Conservation (phyloP, 495 filamentous ascomycete species). For the Clohesyomyces aquaticus region DNA sequence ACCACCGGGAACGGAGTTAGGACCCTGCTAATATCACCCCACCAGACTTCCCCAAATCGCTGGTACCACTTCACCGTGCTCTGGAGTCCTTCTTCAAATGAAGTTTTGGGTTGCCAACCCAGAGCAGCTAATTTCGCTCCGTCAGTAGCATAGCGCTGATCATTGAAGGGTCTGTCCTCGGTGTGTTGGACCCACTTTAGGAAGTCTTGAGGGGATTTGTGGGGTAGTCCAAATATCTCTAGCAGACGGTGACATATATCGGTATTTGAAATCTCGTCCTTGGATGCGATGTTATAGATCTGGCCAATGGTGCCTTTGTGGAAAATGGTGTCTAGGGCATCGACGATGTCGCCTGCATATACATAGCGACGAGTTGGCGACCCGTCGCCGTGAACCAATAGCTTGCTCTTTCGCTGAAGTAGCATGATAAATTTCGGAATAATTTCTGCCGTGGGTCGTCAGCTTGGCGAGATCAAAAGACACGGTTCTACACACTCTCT, state of each 20-base stretch:
- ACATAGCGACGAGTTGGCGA: slow-evolving; percentile 69
- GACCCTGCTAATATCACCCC: slow-evolving; percentile 70
- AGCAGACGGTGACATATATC: slow-evolving; percentile 64
- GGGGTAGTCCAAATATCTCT: slow-evolving; percentile 38
- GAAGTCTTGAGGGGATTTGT: slow-evolving; percentile 39
- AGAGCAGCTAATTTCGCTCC: slow-evolving; percentile 64
- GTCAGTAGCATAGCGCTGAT: slow-evolving; percentile 70
- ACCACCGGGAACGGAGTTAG: slow-evolving; percentile 46
- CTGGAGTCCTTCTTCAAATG: slow-evolving; percentile 63
- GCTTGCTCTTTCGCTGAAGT: slow-evolving; percentile 59
- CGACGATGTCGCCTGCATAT: slow-evolving; percentile 72
- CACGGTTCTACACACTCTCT: slow-evolving; percentile 61
- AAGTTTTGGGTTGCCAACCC: slow-evolving; percentile 68
- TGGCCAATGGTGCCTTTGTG: slow-evolving; percentile 69
- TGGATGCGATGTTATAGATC: slow-evolving; percentile 74
- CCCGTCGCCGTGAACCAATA: slow-evolving; percentile 72
- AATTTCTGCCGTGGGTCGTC: slow-evolving; percentile 58
- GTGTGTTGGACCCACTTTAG: slow-evolving; percentile 67
- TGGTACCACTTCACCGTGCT: slow-evolving; percentile 74
- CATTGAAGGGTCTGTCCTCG: slow-evolving; percentile 73
- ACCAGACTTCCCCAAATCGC: slow-evolving; percentile 64
- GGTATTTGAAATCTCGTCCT: slow-evolving; percentile 64
- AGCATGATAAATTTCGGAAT: slow-evolving; percentile 75
- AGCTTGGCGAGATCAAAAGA: slow-evolving; percentile 29
- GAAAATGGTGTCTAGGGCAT: slow-evolving; percentile 76